phyloP scores from a whole-genome alignment of 2,329 filamentous ascomycete genomes.

The Epichloe coenophiala region DNA sequence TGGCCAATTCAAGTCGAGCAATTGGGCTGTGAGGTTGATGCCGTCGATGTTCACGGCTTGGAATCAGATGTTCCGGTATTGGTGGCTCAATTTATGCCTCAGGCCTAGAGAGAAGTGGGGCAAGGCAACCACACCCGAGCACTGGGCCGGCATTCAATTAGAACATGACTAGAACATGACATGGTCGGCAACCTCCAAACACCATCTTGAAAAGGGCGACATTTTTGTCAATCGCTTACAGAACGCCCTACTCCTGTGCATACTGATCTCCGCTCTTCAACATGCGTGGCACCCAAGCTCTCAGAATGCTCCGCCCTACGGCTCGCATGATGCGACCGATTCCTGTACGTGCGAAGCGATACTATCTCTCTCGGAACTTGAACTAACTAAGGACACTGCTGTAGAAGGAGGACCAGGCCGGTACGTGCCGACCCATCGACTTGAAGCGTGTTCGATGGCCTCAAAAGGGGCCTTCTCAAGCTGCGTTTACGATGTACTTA shows the following conservation, averaged over 20 bases:
- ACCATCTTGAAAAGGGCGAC: conserved; percentile 14
- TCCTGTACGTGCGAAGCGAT: conserved; percentile 41
- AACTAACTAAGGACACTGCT: conserved; percentile 15
- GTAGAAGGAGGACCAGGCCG: conserved; percentile 54
- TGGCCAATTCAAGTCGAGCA: conserved; percentile 13
- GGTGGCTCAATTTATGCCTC: conserved; percentile 23
- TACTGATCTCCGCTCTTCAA: conserved; percentile 17
- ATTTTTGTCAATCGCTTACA: conserved; percentile 19
- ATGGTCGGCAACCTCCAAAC: conserved; percentile 20
- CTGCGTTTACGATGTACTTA: background rate
- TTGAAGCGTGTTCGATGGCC: background rate
- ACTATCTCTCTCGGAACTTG: conserved; percentile 5
- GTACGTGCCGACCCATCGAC: conserved; percentile 32
- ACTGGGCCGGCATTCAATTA: conserved; percentile 20
- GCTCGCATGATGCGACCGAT: conserved; percentile 55
- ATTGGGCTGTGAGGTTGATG: conserved; percentile 10
- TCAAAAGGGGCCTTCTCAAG: background rate
- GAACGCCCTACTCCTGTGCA: conserved; percentile 11
- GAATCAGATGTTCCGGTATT: conserved; percentile 28
- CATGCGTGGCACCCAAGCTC: conserved; percentile 52
- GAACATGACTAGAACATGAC: conserved; percentile 18
- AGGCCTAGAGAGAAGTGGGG: conserved; percentile 23
- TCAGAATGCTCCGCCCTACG: conserved; percentile 55
- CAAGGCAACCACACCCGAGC: conserved; percentile 19
- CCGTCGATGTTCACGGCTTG: conserved; percentile 17